phyloP scores from a whole-genome alignment of 768 basidiomycete species.

The Agrocybe praecox region DNA sequence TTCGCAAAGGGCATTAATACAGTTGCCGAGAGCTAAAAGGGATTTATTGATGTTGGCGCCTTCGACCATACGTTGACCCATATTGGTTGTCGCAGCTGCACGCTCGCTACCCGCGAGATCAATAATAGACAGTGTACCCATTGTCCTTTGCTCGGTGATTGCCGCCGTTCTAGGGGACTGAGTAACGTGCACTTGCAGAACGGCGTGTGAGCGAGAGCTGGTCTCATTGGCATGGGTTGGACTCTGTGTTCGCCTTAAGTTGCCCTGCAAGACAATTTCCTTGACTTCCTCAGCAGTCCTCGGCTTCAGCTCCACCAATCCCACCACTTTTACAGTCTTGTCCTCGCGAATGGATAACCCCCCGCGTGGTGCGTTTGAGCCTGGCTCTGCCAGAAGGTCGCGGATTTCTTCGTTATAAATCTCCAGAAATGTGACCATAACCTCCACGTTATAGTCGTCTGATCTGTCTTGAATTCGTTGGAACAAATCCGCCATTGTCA shows the following conservation, averaged over 20 bases:
- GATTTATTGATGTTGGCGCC: conserved; percentile 99
- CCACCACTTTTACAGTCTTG: conserved; percentile 88
- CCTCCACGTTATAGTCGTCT: conserved; percentile 85
- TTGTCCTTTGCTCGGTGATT: conserved; percentile 76
- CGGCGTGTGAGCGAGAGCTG: conserved; percentile 96
- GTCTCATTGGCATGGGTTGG: conserved; percentile 97
- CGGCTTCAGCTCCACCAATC: conserved; percentile 82
- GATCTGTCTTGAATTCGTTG: conserved; percentile 86
- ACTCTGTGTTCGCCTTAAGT: conserved; percentile 86
- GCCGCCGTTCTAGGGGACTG: conserved; percentile 87
- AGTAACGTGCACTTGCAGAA: conserved; percentile 92
- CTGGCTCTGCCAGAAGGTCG: conserved; percentile 84
- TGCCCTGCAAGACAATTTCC: conserved; percentile 88
- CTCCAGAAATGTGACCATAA: conserved; percentile 94
- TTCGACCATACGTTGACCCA: conserved; percentile 98
- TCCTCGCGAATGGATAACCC: conserved; percentile 95
- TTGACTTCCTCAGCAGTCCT: conserved; percentile 91
- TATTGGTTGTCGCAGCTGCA: conserved; percentile 94
- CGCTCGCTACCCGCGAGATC: conserved; percentile 98
- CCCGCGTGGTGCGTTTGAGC: conserved; percentile 65
- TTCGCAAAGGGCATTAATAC: conserved; percentile 98
- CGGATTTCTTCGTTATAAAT: conserved; percentile 99
- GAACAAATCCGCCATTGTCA: conserved; percentile 97
- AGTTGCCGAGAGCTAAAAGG: conserved; percentile 94
- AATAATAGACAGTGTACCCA: conserved; percentile 95